Conservation (phyloP, 768 basidiomycete genomes). For the Royoungia palumana region DNA sequence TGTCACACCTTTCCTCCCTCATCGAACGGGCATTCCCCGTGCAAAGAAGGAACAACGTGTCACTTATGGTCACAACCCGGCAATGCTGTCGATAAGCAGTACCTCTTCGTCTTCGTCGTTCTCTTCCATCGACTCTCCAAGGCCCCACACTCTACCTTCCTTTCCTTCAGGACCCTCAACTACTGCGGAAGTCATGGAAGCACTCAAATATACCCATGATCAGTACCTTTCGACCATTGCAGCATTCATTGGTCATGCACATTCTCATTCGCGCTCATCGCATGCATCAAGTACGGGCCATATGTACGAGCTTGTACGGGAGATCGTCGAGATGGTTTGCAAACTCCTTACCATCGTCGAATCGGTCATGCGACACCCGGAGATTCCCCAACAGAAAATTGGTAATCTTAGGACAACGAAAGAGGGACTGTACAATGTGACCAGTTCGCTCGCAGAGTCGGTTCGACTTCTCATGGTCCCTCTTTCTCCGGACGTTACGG, state of each 20-base stretch:
- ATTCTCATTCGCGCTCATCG: slow-evolving; percentile 84
- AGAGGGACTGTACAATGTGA: slow-evolving; percentile 79
- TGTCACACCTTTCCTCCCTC: slow-evolving; percentile 35
- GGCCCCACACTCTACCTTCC: slow-evolving; percentile 41
- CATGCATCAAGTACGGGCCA: slow-evolving; percentile 93
- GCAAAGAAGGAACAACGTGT: slow-evolving; percentile 40
- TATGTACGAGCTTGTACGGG: slow-evolving; percentile 91
- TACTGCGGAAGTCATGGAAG: slow-evolving; percentile 65
- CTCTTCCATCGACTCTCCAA: slow-evolving; percentile 57
- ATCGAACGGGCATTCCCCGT: slow-evolving; percentile 24
- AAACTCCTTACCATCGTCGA: slow-evolving; percentile 90
- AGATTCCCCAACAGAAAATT: slow-evolving; percentile 60
- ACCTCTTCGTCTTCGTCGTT: slow-evolving; percentile 67
- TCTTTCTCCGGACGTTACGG: slow-evolving; percentile 46
- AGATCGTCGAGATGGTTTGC: slow-evolving; percentile 91
- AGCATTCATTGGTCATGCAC: slow-evolving; percentile 96
- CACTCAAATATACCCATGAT: slow-evolving; percentile 82
- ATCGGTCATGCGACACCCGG: slow-evolving; percentile 75
- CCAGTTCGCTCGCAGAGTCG: slow-evolving; percentile 82
- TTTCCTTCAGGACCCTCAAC: slow-evolving; percentile 76
- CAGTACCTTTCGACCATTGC: slow-evolving; percentile 91
- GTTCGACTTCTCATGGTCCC: slow-evolving; percentile 71
- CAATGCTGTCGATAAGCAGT: slow-evolving; percentile 60
- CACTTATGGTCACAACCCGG: slow-evolving; percentile 43
- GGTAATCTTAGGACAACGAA: slow-evolving; percentile 67